Base-by-base conservation (phyloP, 169 alveolate species). In the Hepatocystis sp. region DNA sequence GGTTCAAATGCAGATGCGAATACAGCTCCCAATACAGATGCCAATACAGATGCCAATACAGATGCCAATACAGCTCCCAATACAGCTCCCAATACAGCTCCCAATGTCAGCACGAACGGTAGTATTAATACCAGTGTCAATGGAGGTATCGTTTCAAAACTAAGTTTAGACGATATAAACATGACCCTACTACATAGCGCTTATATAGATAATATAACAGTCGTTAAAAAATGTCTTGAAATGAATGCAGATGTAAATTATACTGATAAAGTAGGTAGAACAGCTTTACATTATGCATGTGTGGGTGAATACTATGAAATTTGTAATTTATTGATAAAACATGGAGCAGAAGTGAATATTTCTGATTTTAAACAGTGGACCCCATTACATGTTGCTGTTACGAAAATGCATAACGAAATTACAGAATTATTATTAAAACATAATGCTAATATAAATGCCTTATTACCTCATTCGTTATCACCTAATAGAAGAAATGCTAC, bases 291-390 rank as follows among this genome's bases (percentile, higher is more conserved):
- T 68, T 94, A 94, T 86, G 96, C 97, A 49, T 81, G 95, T 56
- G 96, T 95, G 19, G 88, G 94, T 56, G 96, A 96, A 7, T 91
- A 93, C 56, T 81, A 44, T 39, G 93, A 88, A 27, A 90, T 92
- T 36, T 93, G 93, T 60, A 84, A 90, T 53, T 46, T 90, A 30
- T 58, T 94, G 15, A 76, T 94, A 58, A 55, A 91, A 40, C 67
- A 85, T 44, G 93, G 93, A 13, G 94, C 91, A 4, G 90, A 94
- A 55, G 92, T 94, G 28, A 92, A 94, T 65, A 86, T 85, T 30
- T 88, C 93, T 25, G 97, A 94, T 61, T 92, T 78, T 51, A 94
- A 94, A 61, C 88, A 91, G n/a, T 94, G 97, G 97, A 93, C 96
- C 2, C 94, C 97, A 4, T 60, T 94, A 40, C 96, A 93, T 53